Conservation (phyloP, 139 green algal species). For the Yamagishiella unicocca region DNA sequence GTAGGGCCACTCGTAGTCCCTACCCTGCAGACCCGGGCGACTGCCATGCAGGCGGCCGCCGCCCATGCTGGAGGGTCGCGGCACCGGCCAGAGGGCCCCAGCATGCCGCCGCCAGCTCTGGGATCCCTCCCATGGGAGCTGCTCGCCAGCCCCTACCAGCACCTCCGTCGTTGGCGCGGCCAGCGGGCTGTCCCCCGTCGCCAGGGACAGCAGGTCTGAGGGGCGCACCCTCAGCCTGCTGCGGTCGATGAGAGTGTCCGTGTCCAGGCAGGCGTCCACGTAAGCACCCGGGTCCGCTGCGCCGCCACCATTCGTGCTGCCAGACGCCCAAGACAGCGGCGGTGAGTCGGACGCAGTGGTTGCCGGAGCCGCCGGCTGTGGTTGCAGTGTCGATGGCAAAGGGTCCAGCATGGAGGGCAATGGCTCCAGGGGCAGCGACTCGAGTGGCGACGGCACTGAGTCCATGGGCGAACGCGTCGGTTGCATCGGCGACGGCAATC, state of each 20-base stretch:
- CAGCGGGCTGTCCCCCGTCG: neutral
- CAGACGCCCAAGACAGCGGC: neutral
- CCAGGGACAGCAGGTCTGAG: no score
- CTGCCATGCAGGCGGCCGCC: neutral
- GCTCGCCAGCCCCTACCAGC: neutral
- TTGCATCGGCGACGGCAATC: neutral
- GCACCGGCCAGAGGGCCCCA: neutral
- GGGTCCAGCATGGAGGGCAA: slow-evolving; percentile 13
- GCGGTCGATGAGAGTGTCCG: no score
- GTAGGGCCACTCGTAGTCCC: no score
- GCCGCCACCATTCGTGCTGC: no score
- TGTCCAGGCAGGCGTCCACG: no score
- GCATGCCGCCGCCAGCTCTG: neutral
- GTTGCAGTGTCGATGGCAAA: neutral
- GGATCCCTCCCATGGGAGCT: neutral
- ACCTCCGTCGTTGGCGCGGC: neutral
- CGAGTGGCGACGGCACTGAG: neutral
- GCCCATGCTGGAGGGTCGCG: neutral
- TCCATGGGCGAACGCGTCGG: neutral
- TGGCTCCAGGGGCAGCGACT: slow-evolving; percentile 11
- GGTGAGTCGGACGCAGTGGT: neutral
- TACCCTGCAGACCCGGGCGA: no score
- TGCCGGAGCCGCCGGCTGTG: neutral
- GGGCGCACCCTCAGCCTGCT: no score
- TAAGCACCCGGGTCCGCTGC: no score